These are phyloP conservation scores for Geranium incanum DNA, from an alignment of 441 rosid genomes.

Conservation along the genomic window DNA sequence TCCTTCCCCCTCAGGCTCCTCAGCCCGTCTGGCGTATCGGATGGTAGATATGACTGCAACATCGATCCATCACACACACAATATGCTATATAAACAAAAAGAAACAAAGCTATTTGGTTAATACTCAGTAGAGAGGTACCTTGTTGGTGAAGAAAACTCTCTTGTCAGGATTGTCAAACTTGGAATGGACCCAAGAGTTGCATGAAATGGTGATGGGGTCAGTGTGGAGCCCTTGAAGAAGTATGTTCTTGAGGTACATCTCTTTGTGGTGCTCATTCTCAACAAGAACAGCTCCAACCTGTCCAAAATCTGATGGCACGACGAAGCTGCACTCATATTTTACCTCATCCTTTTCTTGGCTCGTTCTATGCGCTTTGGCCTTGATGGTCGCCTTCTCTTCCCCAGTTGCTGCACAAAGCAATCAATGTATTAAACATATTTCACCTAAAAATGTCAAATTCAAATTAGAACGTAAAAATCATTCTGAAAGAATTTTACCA, in stretches of 20 bases:
- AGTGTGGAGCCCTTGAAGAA: slow-evolving; percentile 22
- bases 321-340: neutral
- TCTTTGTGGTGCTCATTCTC: slow-evolving; percentile 39
- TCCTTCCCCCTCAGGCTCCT: slow-evolving; percentile 41
- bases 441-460: no score
- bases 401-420: neutral
- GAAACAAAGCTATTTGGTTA: no score
- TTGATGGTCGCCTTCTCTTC: neutral
- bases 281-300: slow-evolving; percentile 45
- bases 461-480: no score
- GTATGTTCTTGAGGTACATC: slow-evolving; percentile 47
- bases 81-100: neutral
- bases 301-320: slow-evolving; percentile 29
- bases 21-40: slow-evolving; percentile 45
- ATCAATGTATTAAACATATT: no score
- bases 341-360: neutral
- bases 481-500: no score
- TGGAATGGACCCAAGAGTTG: slow-evolving; percentile 53
- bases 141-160: slow-evolving; percentile 55
- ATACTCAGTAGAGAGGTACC: slow-evolving; percentile 13
- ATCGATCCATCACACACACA: neutral
- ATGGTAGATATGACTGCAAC: slow-evolving; percentile 45
- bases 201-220: slow-evolving; percentile 43
- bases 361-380: neutral
- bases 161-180: slow-evolving; percentile 26